Base-by-base conservation (phyloP, 2,329 filamentous ascomycete genomes). In the Pseudocercospora fuligena region DNA sequence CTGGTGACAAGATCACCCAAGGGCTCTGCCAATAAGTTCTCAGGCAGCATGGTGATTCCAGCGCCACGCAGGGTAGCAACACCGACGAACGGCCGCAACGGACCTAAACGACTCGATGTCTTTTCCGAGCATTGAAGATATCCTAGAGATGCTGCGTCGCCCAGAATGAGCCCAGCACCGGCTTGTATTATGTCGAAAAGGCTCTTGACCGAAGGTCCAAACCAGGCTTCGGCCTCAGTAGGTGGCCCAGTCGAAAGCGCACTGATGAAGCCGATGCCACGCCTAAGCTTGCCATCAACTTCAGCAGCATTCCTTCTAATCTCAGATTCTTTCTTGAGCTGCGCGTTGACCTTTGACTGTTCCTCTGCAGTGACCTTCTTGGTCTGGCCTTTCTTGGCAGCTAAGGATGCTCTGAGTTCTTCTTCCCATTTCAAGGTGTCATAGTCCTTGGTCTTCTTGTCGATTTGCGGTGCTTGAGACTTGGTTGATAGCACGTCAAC, bases 381-480 rank as follows among this genome's bases (percentile, higher is more conserved):
- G 73, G 93, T 89, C 67, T 92, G 88, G 0, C 94, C 94, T 79
- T 94, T 97, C 83, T 98, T 99, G 76, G 92, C 86, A n/a, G 94
- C 93, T 47, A 99, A 81, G 73, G 97, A 93, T 46, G 88, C 86
- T 65, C 94, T 87, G 7, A 99, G 85, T 70, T 99, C 95, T 77
- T 94, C 91, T 79, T 99, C 95, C 95, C 96, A 99, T 79, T 97
- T 97, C 47, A 97, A 80, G 1, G 93, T 96, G 73, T 99, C 93
- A 74, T 97, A 97, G 77, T 98, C 95, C 78, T 97, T 97, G 58
- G 88, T 90, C 74, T 93, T 97, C 81, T 97, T 98, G 80, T 93
- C 90, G 2, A 93, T 89, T 1, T 90, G 82, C 43, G 85, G 82
- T 67, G 87, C 87, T 66, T 88, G 88, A 1, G 89, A 83, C 77